A percentile compares a stretch with the other conserved stretches of the same genome.
Evolutionary conservation across 2,329 filamentous ascomycete species (phyloP).

Genomic region (Ophiosphaerella herpotricha): DNA sequence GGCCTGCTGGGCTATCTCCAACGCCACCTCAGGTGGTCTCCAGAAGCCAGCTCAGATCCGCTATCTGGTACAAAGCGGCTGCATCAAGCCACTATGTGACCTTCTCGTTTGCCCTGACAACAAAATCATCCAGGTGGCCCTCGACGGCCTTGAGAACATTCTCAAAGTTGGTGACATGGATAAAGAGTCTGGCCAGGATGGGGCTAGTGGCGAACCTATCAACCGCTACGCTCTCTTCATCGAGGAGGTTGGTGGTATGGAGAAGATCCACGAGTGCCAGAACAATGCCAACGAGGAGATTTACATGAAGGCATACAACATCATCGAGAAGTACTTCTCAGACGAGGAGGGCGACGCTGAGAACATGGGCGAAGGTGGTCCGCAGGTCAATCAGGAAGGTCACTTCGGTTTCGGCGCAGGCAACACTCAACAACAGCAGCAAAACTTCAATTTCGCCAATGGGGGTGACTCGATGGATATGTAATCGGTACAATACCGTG

Average conservation of each 20-base stretch:
- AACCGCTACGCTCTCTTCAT: constrained; percentile 98
- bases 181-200: constrained; percentile 79
- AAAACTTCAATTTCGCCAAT: constrained; percentile 93
- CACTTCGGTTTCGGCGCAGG: constrained; percentile 78
- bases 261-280: constrained; percentile 99
- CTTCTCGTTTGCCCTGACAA: constrained; percentile 96
- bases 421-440: constrained; percentile 63
- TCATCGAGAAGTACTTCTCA: constrained; percentile 99
- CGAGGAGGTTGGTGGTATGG: constrained; percentile 98
- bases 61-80: constrained; percentile 89
- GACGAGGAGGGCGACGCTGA: constrained; percentile 89
- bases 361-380: constrained; percentile 75
- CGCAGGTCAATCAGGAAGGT: constrained; percentile 71
- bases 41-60: constrained; percentile 99
- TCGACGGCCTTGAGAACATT: constrained; percentile 98
- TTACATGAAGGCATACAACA: constrained; percentile 99
- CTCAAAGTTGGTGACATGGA: constrained; percentile 99
- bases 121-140: constrained; percentile 99
- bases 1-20: constrained; percentile 99
- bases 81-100: constrained; percentile 96
- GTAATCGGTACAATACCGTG: constrained; percentile 51
- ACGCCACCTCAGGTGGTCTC: constrained; percentile 93
- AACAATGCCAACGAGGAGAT: constrained; percentile 99
- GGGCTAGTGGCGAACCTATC: constrained; percentile 66
- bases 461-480: constrained; percentile 76